phyloP scores from a whole-genome alignment of 305 asterid species.

The Vinca major region DNA sequence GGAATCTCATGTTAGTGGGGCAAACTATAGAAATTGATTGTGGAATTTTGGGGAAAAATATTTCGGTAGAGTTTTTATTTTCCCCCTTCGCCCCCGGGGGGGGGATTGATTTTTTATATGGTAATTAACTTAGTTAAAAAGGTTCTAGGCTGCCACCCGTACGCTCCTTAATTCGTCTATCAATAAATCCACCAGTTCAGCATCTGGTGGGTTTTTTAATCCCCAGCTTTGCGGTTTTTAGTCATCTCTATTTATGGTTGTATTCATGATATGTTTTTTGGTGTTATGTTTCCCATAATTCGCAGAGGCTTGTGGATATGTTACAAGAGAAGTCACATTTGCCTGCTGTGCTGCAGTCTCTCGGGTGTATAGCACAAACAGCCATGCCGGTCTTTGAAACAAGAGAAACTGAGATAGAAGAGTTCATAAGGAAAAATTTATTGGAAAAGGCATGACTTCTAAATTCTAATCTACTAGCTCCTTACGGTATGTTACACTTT shows the following conservation, averaged over 20 bases:
- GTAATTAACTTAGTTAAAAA: no score
- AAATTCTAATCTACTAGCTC: constrained; percentile 21
- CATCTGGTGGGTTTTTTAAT: constrained; percentile 3
- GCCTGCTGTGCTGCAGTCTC: constrained; percentile 96
- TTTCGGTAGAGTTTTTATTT: no score
- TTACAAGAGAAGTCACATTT: constrained; percentile 79
- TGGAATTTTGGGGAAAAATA: no score
- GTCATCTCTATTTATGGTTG: constrained; percentile 11
- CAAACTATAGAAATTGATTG: no score
- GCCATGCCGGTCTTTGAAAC: constrained; percentile 99
- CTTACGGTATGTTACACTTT: constrained; percentile 10
- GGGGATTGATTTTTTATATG: no score
- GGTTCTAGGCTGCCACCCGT: no score
- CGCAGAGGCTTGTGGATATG: constrained; percentile 94
- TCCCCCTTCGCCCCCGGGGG: no score
- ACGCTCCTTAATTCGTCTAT: no score
- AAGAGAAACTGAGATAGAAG: constrained; percentile 77
- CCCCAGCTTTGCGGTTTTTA: constrained; percentile 6
- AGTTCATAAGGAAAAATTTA: constrained; percentile 66
- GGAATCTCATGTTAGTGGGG: no score
- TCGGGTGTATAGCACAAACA: constrained; percentile 95
- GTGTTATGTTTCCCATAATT: constrained; percentile 11
- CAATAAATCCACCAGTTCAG: no score
- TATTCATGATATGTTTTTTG: constrained; percentile 13
- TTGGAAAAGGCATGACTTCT: constrained; percentile 61